Evolutionary conservation across 2,329 filamentous ascomycete species (phyloP).

Genomic region (Dactylellina parvicollis): DNA sequence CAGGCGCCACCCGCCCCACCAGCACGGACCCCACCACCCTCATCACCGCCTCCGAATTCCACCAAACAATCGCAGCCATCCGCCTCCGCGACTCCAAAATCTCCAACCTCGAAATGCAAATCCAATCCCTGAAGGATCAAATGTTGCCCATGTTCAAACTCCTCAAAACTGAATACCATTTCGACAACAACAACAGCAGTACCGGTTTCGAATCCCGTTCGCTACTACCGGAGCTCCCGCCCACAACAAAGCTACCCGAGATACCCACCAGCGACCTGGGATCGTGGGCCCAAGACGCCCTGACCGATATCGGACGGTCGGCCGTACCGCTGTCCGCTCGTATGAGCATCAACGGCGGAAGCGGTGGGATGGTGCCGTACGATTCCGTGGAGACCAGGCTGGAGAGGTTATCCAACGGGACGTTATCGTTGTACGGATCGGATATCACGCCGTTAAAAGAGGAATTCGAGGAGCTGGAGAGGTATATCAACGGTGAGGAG

Average conservation of each 20-base stretch:
- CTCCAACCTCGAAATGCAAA: not conserved
- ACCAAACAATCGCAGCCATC: not conserved
- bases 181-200: not conserved
- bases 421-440: not conserved
- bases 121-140: slow-evolving; percentile 1
- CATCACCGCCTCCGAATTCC: slow-evolving; percentile 1
- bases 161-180: not conserved
- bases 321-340: not conserved
- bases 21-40: not conserved
- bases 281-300: slow-evolving; percentile 6
- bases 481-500: not conserved
- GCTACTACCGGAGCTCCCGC: not conserved
- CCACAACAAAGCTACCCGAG: not conserved
- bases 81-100: not conserved
- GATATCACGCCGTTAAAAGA: not conserved
- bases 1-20: not conserved
- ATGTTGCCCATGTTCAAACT: not conserved
- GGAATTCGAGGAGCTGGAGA: slow-evolving; percentile 11
- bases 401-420: not conserved
- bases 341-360: too few relatives aligned
- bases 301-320: slow-evolving; percentile 7
- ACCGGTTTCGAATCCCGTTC: not conserved
- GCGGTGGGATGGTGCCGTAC: too few relatives aligned
- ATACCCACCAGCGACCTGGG: slow-evolving; percentile 3
- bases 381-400: too few relatives aligned